phyloP scores from a whole-genome alignment of 768 basidiomycete species.

The Hemileccinum impolitum region DNA sequence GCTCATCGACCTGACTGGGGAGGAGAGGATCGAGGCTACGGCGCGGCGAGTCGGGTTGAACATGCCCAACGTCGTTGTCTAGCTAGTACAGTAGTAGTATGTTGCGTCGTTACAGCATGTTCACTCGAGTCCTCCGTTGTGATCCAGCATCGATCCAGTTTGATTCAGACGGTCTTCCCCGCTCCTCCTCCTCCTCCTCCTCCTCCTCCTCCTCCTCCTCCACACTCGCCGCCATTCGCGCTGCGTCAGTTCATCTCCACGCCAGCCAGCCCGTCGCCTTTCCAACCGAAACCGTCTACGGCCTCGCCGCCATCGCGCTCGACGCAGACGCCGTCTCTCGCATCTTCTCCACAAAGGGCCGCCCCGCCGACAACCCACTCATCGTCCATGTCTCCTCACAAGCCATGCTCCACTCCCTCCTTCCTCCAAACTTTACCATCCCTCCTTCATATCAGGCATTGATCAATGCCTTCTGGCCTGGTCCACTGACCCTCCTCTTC shows the following conservation, averaged over 20 bases:
- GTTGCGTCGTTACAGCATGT: neutral
- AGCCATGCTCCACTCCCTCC: conserved; percentile 72
- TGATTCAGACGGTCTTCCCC: conserved; percentile 41
- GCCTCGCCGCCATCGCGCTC: conserved; percentile 86
- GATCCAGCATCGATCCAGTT: conserved; percentile 64
- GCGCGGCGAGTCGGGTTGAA: conserved; percentile 85
- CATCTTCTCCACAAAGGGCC: conserved; percentile 87
- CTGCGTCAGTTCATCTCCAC: conserved; percentile 51
- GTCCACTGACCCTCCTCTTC: conserved; percentile 89
- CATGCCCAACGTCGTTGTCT: conserved; percentile 53
- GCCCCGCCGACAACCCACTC: conserved; percentile 93
- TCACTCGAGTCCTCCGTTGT: conserved; percentile 52
- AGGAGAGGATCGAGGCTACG: conserved; percentile 81
- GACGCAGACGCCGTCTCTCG: conserved; percentile 56
- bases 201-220: conserved; percentile 47
- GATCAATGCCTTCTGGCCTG: conserved; percentile 91
- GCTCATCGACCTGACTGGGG: conserved; percentile 67
- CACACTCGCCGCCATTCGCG: conserved; percentile 51
- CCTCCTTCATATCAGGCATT: conserved; percentile 67
- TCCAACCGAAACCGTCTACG: conserved; percentile 98
- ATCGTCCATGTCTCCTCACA: conserved; percentile 93
- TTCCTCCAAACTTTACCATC: conserved; percentile 62
- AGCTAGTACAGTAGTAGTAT: neutral
- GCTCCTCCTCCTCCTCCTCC: conserved; percentile 45
- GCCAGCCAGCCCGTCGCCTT: conserved; percentile 69